phyloP scores from a whole-genome alignment of 306 rosid genomes.

The Crotalaria pallida region DNA sequence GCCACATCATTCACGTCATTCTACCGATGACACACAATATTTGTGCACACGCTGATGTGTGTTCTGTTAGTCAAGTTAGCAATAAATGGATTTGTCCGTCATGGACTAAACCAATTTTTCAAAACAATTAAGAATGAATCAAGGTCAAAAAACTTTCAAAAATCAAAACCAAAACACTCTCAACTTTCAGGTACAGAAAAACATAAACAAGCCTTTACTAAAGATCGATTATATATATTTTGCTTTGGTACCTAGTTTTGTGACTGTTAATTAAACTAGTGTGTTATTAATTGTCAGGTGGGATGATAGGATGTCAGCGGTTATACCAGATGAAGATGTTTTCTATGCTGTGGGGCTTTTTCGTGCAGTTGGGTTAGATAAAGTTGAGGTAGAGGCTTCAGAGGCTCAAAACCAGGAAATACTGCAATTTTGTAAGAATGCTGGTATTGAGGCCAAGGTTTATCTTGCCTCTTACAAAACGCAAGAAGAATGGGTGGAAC shows the following conservation, averaged over 20 bases:
- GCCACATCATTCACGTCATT: too few species aligned
- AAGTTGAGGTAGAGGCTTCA: slow-evolving; percentile 17
- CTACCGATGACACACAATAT: too few species aligned
- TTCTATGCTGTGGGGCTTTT: slow-evolving; percentile 37
- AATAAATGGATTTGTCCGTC: too few species aligned
- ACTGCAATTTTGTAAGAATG: slow-evolving; percentile 25
- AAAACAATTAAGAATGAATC: too few species aligned
- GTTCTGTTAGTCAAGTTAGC: too few species aligned
- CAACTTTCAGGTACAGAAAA: too few species aligned
- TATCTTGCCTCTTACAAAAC: slow-evolving; percentile 46
- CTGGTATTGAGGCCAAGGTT: slow-evolving; percentile 31
- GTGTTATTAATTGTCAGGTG: slow-evolving; percentile 34
- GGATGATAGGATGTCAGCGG: slow-evolving; percentile 44
- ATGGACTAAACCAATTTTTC: too few species aligned
- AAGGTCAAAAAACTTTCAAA: too few species aligned
- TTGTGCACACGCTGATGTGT: too few species aligned
- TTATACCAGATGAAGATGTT: slow-evolving; percentile 41
- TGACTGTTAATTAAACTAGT: not conserved
- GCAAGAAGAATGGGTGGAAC: slow-evolving; percentile 37
- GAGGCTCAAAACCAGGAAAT: slow-evolving; percentile 28
- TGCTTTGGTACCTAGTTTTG: not conserved
- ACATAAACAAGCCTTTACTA: too few species aligned
- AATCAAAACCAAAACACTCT: too few species aligned
- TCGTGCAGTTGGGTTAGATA: slow-evolving; percentile 17
- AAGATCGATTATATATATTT: too few species aligned